Evolutionary conservation across 2,329 filamentous ascomycete genomes (phyloP), one percentile per base, ranked within the genome.

Genomic region (Aspergillus texensis): DNA sequence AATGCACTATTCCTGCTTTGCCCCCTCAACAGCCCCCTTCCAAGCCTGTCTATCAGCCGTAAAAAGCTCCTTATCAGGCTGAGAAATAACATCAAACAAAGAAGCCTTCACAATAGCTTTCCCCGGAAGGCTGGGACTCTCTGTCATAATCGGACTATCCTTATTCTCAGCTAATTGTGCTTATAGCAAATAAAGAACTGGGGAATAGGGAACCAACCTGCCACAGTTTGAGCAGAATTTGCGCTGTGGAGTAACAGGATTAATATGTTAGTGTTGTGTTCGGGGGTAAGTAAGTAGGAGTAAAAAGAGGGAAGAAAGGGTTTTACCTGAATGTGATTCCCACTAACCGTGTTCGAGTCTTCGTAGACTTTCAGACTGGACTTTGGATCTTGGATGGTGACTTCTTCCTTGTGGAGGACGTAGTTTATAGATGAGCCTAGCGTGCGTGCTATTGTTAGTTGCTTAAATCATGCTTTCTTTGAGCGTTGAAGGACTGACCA

Each of bases 51-150:
- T 32, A 4, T n/a, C 19, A 48, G 46, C 58, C 1, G 39, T 63
- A 24, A 58, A 61, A 3, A 63, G 45, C 36, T 63, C 62, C 36
- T 36, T 19, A 24, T n/a, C 34, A 8, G 58, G 62, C 36, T 1
- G 12, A 14, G 62, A 57, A 16, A 63, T 61, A 5, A 5, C n/a
- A 34, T 61, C 62, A 16, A 63, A 60, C 12, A 63, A 46, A 28
- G 58, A 57, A 10, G 58, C 62, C 52, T 63, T 63, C 30, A 61
- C 21, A 16, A 58, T 19, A 21, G 36, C 10, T 32, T 57, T 63
- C 3, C 58, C 57, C 9, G 58, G 57, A 24, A 36, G 55, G 4
- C n/a, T 53, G 3, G 57, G 62, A 19, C 14, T 55, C 50, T 21
- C 50, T 6, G 46, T 59, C 11, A 26, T 9, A n/a, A 59, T 21